Base-by-base conservation (phyloP, 106 monocot species). In the Dioscorea zingiberensis region DNA sequence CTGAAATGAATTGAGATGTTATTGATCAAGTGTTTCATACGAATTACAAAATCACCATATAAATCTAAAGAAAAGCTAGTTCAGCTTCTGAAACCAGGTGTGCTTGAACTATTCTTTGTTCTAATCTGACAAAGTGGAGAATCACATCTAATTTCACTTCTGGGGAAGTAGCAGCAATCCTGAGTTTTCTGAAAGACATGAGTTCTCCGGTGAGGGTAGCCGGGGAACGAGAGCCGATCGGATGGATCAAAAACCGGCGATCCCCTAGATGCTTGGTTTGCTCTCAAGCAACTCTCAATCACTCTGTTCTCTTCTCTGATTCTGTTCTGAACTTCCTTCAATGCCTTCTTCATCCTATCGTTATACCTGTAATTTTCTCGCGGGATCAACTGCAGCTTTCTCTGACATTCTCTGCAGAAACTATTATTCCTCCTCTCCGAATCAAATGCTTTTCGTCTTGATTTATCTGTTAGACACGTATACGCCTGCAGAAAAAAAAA, bases 241-340 rank as follows among this genome's bases (percentile, higher is more conserved):
- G 66, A 73, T 0, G 93, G 93, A 62, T 94, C 77, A 48, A 94
- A 94, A 2, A 94, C 23, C 18, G 94, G 94, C 1, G 54, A 84
- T 11, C 65, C 85, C 27, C 44, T 45, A 0, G 63, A 29, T 5
- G 45, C 55, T 45, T 21, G 30, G 15, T 73, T 74, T 46, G 65
- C 60, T 61, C 73, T 38, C 27, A 87, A 60, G 45, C 82, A 94
- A 21, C 25, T 74, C 63, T 90, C 84, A 4, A 94, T 78, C n/a
- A 90, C 81, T 17, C 67, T 78, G 49, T 83, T 83, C 55, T 94
- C 93, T 25, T 89, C 84, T 25, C 57, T 73, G n/a, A 94, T 44
- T 64, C 67, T 77, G 26, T 58, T 73, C 71, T 73, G 84, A 7
- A 79, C 72, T 22, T 90, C 81, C 51, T 68, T 79, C 23, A 81